Evolutionary conservation across 345 rosid species (phyloP).

Genomic region (Raphanus sativus): DNA sequence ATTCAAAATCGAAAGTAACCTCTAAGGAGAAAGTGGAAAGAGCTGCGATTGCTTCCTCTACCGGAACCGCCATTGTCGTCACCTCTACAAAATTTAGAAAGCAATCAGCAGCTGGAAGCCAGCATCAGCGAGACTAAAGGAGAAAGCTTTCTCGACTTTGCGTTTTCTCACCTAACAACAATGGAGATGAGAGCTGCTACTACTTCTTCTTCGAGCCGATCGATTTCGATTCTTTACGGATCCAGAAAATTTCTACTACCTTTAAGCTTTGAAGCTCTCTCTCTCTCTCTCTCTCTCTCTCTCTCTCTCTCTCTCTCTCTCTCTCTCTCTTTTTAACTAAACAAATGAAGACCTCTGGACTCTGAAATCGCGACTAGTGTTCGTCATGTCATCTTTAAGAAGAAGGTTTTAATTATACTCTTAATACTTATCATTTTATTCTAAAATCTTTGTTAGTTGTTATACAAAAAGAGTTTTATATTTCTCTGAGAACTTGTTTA

Average conservation of each 20-base stretch:
- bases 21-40: conserved; percentile 93
- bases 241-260: background rate
- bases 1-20: conserved; percentile 44
- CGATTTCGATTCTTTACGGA: conserved; percentile 17
- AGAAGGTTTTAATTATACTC: no score
- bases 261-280: background rate
- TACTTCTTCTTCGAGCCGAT: background rate
- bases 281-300: no score
- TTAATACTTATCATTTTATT: background rate
- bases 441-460: background rate
- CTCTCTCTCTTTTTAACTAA: background rate
- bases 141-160: conserved; percentile 7
- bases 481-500: background rate
- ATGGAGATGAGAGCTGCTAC: conserved; percentile 18
- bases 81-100: conserved; percentile 11
- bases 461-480: background rate
- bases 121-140: conserved; percentile 21
- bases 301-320: no score
- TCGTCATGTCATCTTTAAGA: background rate
- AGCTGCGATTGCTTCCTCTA: conserved; percentile 97
- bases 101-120: background rate
- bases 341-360: no score
- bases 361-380: conserved; percentile 5
- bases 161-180: conserved; percentile 12
- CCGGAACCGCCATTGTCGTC: conserved; percentile 81